phyloP scores from a whole-genome alignment of 495 filamentous ascomycete species.

The Evernia prunastri region DNA sequence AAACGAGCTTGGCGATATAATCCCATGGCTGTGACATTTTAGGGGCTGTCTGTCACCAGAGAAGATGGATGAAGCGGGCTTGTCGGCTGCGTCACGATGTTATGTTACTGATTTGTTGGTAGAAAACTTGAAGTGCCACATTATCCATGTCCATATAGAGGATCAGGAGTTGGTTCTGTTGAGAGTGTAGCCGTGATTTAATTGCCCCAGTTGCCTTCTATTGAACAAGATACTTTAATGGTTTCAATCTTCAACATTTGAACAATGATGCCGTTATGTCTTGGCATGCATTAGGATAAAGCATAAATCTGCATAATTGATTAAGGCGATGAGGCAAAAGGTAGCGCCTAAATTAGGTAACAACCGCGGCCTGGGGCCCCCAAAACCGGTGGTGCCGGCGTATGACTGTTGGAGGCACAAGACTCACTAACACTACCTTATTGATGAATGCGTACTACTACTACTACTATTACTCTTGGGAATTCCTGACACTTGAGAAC shows the following conservation, averaged over 20 bases:
- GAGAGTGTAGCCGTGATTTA: background rate
- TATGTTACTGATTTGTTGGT: background rate
- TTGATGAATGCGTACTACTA: background rate
- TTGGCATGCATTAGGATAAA: slow-evolving; percentile 17
- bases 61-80: background rate
- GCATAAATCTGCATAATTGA: too few species aligned
- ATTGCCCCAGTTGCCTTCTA: too few species aligned
- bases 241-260: background rate
- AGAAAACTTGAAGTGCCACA: background rate
- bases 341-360: slow-evolving; percentile 6
- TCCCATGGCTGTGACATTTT: slow-evolving; percentile 80
- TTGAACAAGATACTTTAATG: too few species aligned
- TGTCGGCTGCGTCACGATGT: background rate
- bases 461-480: background rate
- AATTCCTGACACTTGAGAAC: background rate
- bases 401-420: slow-evolving; percentile 9
- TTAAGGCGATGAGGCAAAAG: too few species aligned
- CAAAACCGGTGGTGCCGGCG: too few species aligned
- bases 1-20: slow-evolving; percentile 97
- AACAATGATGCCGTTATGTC: background rate
- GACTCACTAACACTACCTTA: background rate
- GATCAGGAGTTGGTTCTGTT: background rate
- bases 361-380: background rate
- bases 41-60: background rate
- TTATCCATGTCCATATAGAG: background rate